These are phyloP conservation scores for Helminthosporium solani DNA, from an alignment of 2,329 filamentous ascomycete species.

Conservation along the genomic window DNA sequence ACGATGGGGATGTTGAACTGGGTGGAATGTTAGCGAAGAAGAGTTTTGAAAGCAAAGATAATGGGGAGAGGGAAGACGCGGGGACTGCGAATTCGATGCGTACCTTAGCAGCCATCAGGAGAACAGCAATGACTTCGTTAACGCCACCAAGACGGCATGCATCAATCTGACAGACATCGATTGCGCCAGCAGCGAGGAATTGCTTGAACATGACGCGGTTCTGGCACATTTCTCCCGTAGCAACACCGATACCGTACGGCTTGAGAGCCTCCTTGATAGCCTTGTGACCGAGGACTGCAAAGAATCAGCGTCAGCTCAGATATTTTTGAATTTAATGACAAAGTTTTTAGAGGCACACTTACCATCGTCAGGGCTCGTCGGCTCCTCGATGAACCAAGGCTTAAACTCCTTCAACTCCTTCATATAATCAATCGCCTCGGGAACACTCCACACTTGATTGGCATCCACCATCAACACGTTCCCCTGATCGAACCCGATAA, in stretches of 20 bases:
- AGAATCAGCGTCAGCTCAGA: not conserved
- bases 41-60: not conserved
- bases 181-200: conserved; percentile 73
- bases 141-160: conserved; percentile 87
- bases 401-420: conserved; percentile 76
- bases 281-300: conserved; percentile 76
- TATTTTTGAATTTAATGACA: not conserved
- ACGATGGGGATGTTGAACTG: conserved; percentile 74
- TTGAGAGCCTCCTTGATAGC: conserved; percentile 77
- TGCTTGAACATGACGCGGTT: conserved; percentile 95
- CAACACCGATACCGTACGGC: conserved; percentile 75
- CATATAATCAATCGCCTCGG: conserved; percentile 88
- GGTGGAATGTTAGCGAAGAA: not conserved
- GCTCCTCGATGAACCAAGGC: conserved; percentile 94
- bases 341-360: conserved; percentile 7
- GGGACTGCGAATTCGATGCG: no score
- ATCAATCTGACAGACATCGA: conserved; percentile 87
- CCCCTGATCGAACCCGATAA: conserved; percentile 78
- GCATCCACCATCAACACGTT: conserved; percentile 92
- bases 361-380: conserved; percentile 80
- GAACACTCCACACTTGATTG: conserved; percentile 90
- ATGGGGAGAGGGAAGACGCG: not conserved
- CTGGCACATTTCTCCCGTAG: conserved; percentile 93
- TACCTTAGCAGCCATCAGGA: conserved; percentile 75
- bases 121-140: conserved; percentile 87